Evolutionary conservation across 2,329 filamentous ascomycete species (phyloP), one percentile per base, ranked within the genome.

Genomic region (Simplicillium sp.): DNA sequence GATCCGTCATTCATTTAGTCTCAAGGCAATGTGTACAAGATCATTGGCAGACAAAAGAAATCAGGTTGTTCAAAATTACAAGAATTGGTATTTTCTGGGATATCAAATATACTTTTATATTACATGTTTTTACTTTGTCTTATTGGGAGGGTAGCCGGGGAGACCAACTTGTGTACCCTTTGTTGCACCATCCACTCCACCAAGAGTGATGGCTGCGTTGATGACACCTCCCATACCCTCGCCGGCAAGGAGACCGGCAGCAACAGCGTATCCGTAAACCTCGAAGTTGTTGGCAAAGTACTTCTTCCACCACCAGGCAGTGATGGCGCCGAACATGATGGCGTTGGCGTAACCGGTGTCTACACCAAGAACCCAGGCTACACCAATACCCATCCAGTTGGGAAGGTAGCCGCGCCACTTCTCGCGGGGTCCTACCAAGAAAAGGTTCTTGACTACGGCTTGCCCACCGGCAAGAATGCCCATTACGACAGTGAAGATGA

Each of bases 201-300:
- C 44, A 12, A 54, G 42, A 20, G 50, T 53, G 12, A 61, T 37
- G 12, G 46, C 46, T 14, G 73, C 72, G 46, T 73, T 73, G 41
- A 76, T 54, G 32, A 75, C 70, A 43, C 73, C 73, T 17, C 71
- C 73, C 45, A 76, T 68, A 36, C 73, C 73, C 55, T 77, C 73
- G 3, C 73, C 73, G 11, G 73, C 71, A 48, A 77, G 74, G 39
- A 74, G 54, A 41, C 73, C 72, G 15, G 72, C 72, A 4, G 73
- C 72, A 43, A 75, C 59, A n/a, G 71, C 70, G 47, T 69, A 75
- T n/a, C 68, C 68, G 52, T 68, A 73, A 36, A 66, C 60, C 40
- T 71, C 71, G 47, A 71, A 75, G 36, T 47, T 54, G 41, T 60
- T 60, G 4, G 67, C 62, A 42, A 59, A 64, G 46, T 57, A 62